Evolutionary conservation across 805 yeast species (phyloP).

Genomic region (Yarrowia sp.): DNA sequence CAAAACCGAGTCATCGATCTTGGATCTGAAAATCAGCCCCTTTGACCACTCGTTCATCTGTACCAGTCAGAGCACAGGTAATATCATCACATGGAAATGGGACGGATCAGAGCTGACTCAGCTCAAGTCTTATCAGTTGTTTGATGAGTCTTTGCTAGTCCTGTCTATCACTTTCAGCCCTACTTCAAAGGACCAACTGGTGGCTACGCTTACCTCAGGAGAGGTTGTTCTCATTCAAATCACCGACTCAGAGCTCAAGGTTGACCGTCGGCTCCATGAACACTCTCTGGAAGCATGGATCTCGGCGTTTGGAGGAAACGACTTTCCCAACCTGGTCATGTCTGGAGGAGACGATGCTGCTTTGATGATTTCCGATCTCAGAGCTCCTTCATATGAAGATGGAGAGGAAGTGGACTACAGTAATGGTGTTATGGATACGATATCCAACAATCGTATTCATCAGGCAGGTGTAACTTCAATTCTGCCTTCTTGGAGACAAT

Average conservation of each 20-base stretch:
- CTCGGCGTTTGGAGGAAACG: conserved; percentile 55
- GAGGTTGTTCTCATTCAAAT: conserved; percentile 48
- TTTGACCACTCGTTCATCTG: conserved; percentile 49
- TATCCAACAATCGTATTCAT: conserved; percentile 51
- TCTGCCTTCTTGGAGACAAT: conserved; percentile 45
- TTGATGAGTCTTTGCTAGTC: conserved; percentile 51
- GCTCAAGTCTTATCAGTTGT: conserved; percentile 45
- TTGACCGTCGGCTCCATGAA: conserved; percentile 36
- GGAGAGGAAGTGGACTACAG: conserved; percentile 3
- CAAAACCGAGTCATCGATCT: conserved; percentile 48
- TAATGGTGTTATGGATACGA: conserved; percentile 3
- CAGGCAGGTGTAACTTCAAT: conserved; percentile 91
- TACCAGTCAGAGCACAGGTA: conserved; percentile 82
- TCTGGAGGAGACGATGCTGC: conserved; percentile 86
- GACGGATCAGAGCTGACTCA: conserved; percentile 29
- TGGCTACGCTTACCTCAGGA: conserved; percentile 71
- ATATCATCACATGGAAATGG: conserved; percentile 58
- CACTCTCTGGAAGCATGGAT: conserved; percentile 91
- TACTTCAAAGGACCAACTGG: conserved; percentile 39
- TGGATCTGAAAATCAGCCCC: conserved; percentile 73
- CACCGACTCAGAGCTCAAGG: conserved; percentile 28
- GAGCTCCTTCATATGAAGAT: conserved; percentile 35
- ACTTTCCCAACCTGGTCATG: conserved; percentile 55
- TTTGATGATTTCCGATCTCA: conserved; percentile 69
- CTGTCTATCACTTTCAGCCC: conserved; percentile 66